Conservation (phyloP, 305 asterid genomes). For the Fraxinus sp. region DNA sequence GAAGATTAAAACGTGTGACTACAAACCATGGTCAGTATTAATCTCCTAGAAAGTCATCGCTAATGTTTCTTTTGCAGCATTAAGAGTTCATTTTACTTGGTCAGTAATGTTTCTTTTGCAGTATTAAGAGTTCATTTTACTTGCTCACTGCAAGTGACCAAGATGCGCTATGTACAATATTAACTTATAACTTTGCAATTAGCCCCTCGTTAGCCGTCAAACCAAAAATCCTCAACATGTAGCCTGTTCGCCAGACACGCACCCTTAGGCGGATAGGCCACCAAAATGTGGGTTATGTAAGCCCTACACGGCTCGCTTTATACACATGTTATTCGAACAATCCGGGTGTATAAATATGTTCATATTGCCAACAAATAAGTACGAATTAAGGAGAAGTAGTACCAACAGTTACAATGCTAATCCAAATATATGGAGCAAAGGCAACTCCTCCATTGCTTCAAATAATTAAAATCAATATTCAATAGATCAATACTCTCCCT, state of each 20-base stretch:
- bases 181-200: not conserved
- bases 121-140: not conserved
- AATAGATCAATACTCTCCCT: not conserved
- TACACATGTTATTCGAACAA: not conserved
- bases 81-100: not conserved
- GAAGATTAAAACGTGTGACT: not conserved
- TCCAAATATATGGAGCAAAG: not conserved
- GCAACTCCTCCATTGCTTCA: not conserved
- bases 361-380: not conserved
- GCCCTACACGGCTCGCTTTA: not conserved
- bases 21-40: not conserved
- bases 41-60: not conserved
- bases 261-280: not conserved
- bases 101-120: not conserved
- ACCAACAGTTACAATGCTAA: not conserved
- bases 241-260: not conserved
- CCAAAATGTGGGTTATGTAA: not conserved
- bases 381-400: not conserved
- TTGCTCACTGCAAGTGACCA: not conserved
- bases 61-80: not conserved
- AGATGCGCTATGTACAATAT: not conserved
- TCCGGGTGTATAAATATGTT: not conserved
- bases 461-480: not conserved
- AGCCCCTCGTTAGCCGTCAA: not conserved
- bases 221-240: not conserved